phyloP scores from a whole-genome alignment of 768 basidiomycete species.

The Suillus tomentosus region DNA sequence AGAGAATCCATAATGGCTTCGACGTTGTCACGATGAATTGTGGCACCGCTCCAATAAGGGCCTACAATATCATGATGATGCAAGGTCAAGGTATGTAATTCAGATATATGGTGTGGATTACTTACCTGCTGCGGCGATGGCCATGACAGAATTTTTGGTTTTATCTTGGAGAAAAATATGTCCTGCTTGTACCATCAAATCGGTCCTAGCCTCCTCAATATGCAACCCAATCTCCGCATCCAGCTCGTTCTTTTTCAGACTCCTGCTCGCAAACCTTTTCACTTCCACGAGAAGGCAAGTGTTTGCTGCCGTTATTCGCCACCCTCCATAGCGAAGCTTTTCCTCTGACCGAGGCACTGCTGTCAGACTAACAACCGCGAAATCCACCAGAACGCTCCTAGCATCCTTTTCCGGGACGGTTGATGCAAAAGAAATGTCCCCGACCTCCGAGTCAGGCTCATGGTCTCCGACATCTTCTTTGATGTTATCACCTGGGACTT shows the following conservation, averaged over 20 bases:
- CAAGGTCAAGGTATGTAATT: not conserved
- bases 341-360: no score
- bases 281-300: no score
- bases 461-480: not conserved
- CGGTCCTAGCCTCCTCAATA: not conserved
- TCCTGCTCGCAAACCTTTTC: not conserved
- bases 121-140: conserved; percentile 2
- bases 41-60: conserved; percentile 3
- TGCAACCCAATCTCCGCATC: not conserved
- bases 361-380: no score
- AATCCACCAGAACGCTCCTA: no score
- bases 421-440: no score
- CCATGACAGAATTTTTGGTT: conserved; percentile 4
- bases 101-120: not conserved
- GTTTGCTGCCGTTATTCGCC: no score
- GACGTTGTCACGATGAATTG: not conserved
- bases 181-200: not conserved
- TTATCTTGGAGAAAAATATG: not conserved
- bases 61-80: not conserved
- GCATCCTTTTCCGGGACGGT: no score
- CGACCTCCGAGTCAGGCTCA: not conserved
- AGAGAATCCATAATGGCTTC: not conserved
- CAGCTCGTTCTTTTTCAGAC: not conserved
- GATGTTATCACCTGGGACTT: not conserved
- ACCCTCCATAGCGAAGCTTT: no score